Evolutionary conservation across 2,329 filamentous ascomycete genomes (phyloP).

Genomic region (Aspergillus sp.): DNA sequence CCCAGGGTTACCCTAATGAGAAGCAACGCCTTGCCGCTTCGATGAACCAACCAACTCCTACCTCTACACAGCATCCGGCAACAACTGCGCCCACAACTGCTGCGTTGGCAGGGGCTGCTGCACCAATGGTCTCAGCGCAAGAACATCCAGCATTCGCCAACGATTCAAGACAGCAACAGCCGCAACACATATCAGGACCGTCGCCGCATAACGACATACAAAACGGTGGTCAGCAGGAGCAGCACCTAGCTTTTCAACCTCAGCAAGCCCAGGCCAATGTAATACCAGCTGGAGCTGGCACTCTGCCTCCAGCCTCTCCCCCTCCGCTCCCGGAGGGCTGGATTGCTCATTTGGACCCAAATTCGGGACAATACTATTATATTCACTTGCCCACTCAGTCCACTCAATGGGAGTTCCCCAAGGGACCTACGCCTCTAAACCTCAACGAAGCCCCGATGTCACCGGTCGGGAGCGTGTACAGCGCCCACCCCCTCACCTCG

Average conservation of each 20-base stretch:
- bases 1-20: conserved; percentile 70
- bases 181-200: conserved; percentile 11
- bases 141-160: conserved; percentile 91
- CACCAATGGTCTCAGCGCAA: conserved; percentile 38
- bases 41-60: conserved; percentile 14
- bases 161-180: conserved; percentile 59
- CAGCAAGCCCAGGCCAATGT: conserved; percentile 36
- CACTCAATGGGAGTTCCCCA: conserved; percentile 98
- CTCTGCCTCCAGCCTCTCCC: conserved; percentile 72
- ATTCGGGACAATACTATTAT: conserved; percentile 97
- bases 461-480: conserved; percentile 74
- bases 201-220: conserved; percentile 41
- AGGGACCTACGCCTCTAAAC: conserved; percentile 85
- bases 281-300: conserved; percentile 40
- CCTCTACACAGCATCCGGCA: conserved; percentile 27
- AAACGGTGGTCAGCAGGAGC: conserved; percentile 8
- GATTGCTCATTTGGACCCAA: conserved; percentile 95
- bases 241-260: conserved; percentile 23
- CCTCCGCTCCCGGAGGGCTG: conserved; percentile 95
- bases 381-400: conserved; percentile 94
- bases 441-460: conserved; percentile 81
- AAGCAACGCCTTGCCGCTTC: conserved; percentile 60
- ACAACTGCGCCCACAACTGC: background rate
- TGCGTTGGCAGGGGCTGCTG: conserved; percentile 18
- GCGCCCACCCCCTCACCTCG: conserved; percentile 66